Evolutionary conservation across 2,329 filamentous ascomycete genomes (phyloP), one percentile per base, ranked within the genome.

Genomic region (Arthrobotrys pseudoclavata): DNA sequence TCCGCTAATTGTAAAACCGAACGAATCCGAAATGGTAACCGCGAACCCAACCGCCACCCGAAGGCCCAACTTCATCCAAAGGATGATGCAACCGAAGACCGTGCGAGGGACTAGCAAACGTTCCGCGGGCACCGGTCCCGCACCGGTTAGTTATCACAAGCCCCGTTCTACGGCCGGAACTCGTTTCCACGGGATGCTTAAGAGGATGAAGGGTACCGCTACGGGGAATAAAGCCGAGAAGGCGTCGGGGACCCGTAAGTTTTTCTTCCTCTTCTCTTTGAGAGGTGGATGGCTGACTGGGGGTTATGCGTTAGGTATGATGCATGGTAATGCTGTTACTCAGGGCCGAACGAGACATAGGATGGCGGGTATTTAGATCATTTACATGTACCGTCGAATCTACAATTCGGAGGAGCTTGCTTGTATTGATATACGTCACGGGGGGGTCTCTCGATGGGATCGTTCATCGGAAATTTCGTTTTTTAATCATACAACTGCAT

Each of bases 51-150:
- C n/a, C 53, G 74, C 61, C 37, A 55, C 34, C 26, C 60, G 74
- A 53, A 45, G 24, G 13, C 74, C 74, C 61, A 77, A 77, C 55
- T 77, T 77, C 61, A 71, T 77, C 52, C 74, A 77, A 47, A 60
- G 74, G 60, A 6, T 77, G 4, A 55, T 77, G 45, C 67, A 77
- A 15, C 74, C 74, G 1, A 55, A 47, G 13, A 77, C 74, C 52
- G 57, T 77, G 22, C 74, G 74, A 22, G 74, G 74, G 26, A 63
- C 74, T 3, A 71, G 52, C 18, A 77, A 77, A 45, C 74, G 74
- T 22, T 77, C 74, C 52, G 67, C 68, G 2, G 74, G 74, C 22
- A 62, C 48, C 18, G 74, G 74, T 10, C 74, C 74, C 20, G 74
- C 74, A 47, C 74, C 74, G 61, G 47, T 77, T 52, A 71, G 60